These are phyloP conservation scores for Hortiboletus rubellus DNA, from an alignment of 1,284 basidiomycete genomes.

Conservation along the genomic window DNA sequence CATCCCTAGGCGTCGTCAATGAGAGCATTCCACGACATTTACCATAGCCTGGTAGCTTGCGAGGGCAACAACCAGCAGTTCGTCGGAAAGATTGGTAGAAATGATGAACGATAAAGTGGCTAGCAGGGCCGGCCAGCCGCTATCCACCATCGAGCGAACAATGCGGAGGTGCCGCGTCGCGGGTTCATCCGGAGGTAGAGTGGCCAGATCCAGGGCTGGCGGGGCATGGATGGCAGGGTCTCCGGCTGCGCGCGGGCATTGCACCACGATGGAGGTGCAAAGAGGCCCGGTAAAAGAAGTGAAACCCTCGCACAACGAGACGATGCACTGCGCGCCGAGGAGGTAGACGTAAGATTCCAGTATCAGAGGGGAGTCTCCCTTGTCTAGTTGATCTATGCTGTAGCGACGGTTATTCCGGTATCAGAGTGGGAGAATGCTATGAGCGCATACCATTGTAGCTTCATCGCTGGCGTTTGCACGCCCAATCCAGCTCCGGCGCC, in stretches of 20 bases:
- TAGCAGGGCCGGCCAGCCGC: conserved; percentile 87
- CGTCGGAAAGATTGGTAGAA: conserved; percentile 84
- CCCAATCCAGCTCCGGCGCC: conserved; percentile 68
- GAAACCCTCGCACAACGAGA: conserved; percentile 88
- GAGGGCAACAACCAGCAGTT: conserved; percentile 83
- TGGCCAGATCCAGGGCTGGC: conserved; percentile 64
- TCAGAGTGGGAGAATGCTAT: not conserved
- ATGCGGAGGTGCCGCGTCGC: conserved; percentile 56
- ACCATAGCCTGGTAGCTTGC: conserved; percentile 83
- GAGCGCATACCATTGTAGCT: conserved; percentile 72
- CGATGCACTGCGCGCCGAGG: conserved; percentile 85
- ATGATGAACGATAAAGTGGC: conserved; percentile 89
- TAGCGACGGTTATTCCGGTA: conserved; percentile 1
- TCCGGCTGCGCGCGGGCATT: conserved; percentile 63
- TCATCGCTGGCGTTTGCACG: conserved; percentile 72
- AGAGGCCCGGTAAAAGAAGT: conserved; percentile 70
- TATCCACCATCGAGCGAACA: conserved; percentile 78
- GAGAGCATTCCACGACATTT: conserved; percentile 86
- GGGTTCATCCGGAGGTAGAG: conserved; percentile 59
- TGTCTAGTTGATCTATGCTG: conserved; percentile 95
- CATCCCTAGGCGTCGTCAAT: conserved; percentile 86
- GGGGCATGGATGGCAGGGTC: conserved; percentile 71
- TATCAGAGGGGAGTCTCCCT: conserved; percentile 89
- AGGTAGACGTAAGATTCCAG: conserved; percentile 94
- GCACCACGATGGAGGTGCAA: conserved; percentile 65